A percentile compares a stretch with the other conserved stretches of the same genome.
phyloP scores from a whole-genome alignment of 345 rosid genomes.

The Pistacia atlantica region DNA sequence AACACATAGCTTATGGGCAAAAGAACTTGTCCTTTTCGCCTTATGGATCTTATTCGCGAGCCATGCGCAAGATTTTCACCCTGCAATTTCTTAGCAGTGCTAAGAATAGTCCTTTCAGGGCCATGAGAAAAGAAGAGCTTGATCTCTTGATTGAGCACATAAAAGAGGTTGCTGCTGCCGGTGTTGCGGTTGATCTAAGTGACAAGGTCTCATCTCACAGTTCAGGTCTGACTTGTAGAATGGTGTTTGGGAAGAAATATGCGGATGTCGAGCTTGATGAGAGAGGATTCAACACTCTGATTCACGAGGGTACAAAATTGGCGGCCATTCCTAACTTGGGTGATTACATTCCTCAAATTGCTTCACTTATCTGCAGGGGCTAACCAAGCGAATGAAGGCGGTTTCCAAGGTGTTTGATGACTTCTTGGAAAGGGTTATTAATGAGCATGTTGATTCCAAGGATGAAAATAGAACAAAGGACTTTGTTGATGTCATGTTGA shows the following conservation, averaged over 20 bases:
- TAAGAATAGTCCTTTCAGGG: slow-evolving; percentile 30
- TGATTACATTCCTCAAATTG: slow-evolving; percentile 34
- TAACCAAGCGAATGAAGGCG: slow-evolving; percentile 34
- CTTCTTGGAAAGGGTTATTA: slow-evolving; percentile 33
- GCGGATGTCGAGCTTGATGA: slow-evolving; percentile 27
- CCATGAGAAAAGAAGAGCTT: slow-evolving; percentile 35
- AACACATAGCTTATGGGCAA: slow-evolving; percentile 22
- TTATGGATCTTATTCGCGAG: slow-evolving; percentile 40
- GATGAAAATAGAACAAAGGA: slow-evolving; percentile 29
- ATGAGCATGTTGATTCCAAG: slow-evolving; percentile 21
- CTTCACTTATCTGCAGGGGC: slow-evolving; percentile 33
- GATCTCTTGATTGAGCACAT: slow-evolving; percentile 16
- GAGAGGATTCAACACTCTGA: slow-evolving; percentile 29
- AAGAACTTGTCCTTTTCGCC: slow-evolving; percentile 15
- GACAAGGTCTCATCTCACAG: slow-evolving; percentile 23
- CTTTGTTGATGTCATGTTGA: slow-evolving; percentile 35
- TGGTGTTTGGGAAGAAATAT: slow-evolving; percentile 52
- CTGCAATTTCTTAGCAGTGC: slow-evolving; percentile 30
- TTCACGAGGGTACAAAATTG: too few relatives aligned
- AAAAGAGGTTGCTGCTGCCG: slow-evolving; percentile 7
- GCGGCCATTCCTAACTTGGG: slow-evolving; percentile 26
- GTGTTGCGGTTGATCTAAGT: slow-evolving; percentile 24
- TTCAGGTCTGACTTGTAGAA: slow-evolving; percentile 39
- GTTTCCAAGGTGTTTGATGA: slow-evolving; percentile 33
- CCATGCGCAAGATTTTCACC: slow-evolving; percentile 35